These are phyloP conservation scores for Kalmusia sp. DNA, from an alignment of 2,329 filamentous ascomycete species.

Conservation along the genomic window DNA sequence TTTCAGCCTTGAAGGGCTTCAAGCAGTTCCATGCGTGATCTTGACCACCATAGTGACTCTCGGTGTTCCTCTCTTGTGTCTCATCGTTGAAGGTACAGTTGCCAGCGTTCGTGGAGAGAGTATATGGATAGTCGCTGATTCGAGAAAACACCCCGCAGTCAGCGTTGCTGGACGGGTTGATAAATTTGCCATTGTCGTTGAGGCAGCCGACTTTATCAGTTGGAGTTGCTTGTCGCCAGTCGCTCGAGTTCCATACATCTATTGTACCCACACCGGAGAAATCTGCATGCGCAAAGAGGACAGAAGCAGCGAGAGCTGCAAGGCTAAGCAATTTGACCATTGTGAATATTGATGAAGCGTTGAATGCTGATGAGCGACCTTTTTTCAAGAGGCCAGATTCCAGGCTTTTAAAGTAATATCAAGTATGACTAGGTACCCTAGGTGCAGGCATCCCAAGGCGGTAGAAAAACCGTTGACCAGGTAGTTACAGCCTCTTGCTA, in stretches of 20 bases:
- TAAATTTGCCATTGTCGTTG: constrained; percentile 29
- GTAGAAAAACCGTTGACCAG: neutral
- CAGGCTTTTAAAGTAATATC: neutral
- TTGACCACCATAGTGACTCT: constrained; percentile 32
- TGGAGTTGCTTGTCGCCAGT: constrained; percentile 33
- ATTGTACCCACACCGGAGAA: constrained; percentile 40
- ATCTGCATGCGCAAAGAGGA: constrained; percentile 23
- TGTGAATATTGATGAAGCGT: constrained; percentile 10
- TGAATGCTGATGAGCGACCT: neutral
- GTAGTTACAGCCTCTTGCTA: neutral
- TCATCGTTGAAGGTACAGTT: constrained; percentile 43
- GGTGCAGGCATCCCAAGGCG: neutral
- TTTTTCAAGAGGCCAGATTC: neutral
- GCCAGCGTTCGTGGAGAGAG: constrained; percentile 31
- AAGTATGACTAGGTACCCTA: no score
- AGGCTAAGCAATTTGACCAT: constrained; percentile 15
- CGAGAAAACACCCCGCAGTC: constrained; percentile 36
- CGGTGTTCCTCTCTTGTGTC: constrained; percentile 34
- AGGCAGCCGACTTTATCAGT: constrained; percentile 38
- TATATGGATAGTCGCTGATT: constrained; percentile 31
- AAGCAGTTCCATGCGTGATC: constrained; percentile 40
- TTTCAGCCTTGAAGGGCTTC: constrained; percentile 17
- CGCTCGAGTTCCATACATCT: constrained; percentile 34
- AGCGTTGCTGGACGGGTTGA: constrained; percentile 13
- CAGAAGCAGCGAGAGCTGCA: constrained; percentile 15